phyloP scores from a whole-genome alignment of 768 basidiomycete species.

The Jaapia argillacea region DNA sequence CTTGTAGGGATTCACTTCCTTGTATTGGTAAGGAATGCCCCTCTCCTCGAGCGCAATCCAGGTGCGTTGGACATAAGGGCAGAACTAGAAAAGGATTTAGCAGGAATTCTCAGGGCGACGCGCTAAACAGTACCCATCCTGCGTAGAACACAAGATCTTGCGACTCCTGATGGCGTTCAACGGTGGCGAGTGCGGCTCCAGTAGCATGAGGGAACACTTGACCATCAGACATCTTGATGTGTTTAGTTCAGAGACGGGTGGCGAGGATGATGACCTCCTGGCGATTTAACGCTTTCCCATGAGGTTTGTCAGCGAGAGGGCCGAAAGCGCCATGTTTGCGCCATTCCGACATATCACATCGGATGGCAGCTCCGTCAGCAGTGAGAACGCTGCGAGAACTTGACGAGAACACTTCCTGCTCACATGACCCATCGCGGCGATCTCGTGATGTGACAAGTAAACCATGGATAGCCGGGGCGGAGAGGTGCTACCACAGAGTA shows the following conservation, averaged over 20 bases:
- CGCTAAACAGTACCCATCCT: conserved; percentile 34
- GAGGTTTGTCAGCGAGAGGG: no score
- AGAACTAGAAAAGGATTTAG: conserved; percentile 31
- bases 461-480: no score
- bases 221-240: conserved; percentile 36
- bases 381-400: no score
- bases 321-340: no score
- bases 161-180: conserved; percentile 37
- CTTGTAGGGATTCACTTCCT: conserved; percentile 62
- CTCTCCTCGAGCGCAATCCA: conserved; percentile 65
- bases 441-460: no score
- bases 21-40: conserved; percentile 57
- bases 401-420: no score
- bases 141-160: conserved; percentile 50
- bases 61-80: conserved; percentile 46
- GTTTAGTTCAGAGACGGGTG: neutral
- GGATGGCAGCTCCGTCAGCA: no score
- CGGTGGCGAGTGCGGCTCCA: conserved; percentile 39
- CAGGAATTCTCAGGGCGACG: neutral
- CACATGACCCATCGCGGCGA: no score
- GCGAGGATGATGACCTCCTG: no score
- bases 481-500: no score
- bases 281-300: no score
- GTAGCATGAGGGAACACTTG: conserved; percentile 52
- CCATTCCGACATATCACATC: no score